Evolutionary conservation across 2,329 filamentous ascomycete genomes (phyloP).

Genomic region (Diaporthe nobilis): DNA sequence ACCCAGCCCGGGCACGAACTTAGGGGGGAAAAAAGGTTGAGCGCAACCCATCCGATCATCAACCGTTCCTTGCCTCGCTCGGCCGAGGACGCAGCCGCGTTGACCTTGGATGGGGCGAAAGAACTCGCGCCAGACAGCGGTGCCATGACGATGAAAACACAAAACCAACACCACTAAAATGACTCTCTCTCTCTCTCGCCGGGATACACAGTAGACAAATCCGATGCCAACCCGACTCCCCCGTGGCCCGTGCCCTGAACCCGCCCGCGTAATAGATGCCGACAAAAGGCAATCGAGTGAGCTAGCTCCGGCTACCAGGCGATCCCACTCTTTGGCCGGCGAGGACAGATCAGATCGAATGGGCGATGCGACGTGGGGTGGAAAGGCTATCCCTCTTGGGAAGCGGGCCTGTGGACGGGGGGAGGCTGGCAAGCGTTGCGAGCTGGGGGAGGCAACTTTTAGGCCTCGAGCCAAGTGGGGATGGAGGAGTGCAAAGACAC

Average conservation of each 20-base stretch:
- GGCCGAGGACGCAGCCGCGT: slow-evolving; percentile 12
- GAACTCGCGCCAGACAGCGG: neutral
- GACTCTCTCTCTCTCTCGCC: neutral
- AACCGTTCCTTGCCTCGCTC: slow-evolving; percentile 1
- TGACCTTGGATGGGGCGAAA: neutral
- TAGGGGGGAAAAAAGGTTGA: neutral
- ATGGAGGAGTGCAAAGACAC: neutral
- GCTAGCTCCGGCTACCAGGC: slow-evolving; percentile 21
- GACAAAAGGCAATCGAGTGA: slow-evolving; percentile 26
- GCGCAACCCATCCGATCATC: slow-evolving; percentile 21
- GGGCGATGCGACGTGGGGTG: slow-evolving; percentile 29
- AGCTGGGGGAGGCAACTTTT: slow-evolving; percentile 3
- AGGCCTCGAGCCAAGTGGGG: slow-evolving; percentile 5
- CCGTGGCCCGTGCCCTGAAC: slow-evolving; percentile 8
- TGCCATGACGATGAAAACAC: neutral
- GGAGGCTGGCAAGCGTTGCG: slow-evolving; percentile 19
- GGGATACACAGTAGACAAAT: neutral
- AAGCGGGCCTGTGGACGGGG: slow-evolving; percentile 20
- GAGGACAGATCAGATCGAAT: slow-evolving; percentile 32
- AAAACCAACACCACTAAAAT: neutral
- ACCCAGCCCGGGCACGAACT: slow-evolving; percentile 9
- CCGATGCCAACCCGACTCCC: neutral
- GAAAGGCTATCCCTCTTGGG: slow-evolving; percentile 31
- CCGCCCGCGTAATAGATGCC: slow-evolving; percentile 24
- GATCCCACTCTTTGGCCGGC: slow-evolving; percentile 25